Evolutionary conservation across 169 alveolate genomes (phyloP), one percentile per base, ranked within the genome.

Genomic region (Babesia caballi): DNA sequence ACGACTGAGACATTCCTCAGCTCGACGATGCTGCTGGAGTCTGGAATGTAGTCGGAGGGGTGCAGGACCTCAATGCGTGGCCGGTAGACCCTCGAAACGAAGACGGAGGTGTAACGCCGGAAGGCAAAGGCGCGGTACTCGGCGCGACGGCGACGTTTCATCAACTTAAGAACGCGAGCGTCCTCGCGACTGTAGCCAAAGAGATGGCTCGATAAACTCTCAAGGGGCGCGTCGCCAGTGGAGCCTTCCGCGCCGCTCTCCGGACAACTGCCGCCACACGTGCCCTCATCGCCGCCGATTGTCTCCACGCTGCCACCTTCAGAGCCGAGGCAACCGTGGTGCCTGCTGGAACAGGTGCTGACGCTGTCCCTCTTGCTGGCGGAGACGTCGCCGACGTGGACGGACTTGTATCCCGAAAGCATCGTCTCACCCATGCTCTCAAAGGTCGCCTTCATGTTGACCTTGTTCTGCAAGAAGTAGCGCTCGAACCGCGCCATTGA

Each of bases 391-490:
- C 2, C 66, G 17, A 17, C 11, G 32, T 19, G 56, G 4, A 4
- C 14, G 21, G 73, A 46, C 36, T 21, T 17, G 49, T 8, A 47
- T 4, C 59, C 61, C 6, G 59, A 63, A 8, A 63, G 35, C 40
- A 63, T 11, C n/a, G 32, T 46, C 36, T 63, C 73, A 47, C 38
- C 61, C 73, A 63, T 63, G 36, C 60, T 46, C 23, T 63, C 73
- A 49, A 63, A 63, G 35, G 21, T 44, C 2, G 44, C 61, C 12
- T 40, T 1, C 50, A 46, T 30, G 11, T 41, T 23, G 8, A 47
- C 28, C 15, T 40, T 40, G 6, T 35, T 49, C 36, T 63, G 58
- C 35, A 63, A 9, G 28, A 63, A 63, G 73, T 25, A 63, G 4
- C n/a, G 6, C 35, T 63, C 60, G 36, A 47, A 63, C 0, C 73